These are phyloP conservation scores for Mixia osmundae DNA, from an alignment of 1,284 basidiomycete species.

Conservation along the genomic window DNA sequence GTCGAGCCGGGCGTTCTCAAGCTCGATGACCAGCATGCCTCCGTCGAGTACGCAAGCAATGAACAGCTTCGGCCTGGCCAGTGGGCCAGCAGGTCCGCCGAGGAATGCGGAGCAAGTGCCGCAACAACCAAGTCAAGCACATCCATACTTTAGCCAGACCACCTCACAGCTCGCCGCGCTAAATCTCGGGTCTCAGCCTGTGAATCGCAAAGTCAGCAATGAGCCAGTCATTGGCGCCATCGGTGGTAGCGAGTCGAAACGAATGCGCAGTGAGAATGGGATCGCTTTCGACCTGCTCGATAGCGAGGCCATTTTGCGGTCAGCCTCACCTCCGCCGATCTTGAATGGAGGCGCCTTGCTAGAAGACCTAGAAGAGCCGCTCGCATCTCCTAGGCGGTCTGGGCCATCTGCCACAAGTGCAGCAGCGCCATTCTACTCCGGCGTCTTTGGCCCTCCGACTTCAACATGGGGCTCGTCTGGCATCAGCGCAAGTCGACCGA, in stretches of 20 bases:
- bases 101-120: background rate
- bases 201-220: background rate
- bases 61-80: background rate
- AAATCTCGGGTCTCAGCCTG: conserved; percentile 1
- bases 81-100: background rate
- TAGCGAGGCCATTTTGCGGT: conserved; percentile 6
- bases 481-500: no score
- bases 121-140: background rate
- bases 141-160: background rate
- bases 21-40: background rate
- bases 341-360: conserved; percentile 8
- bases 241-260: background rate
- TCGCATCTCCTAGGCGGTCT: conserved; percentile 1
- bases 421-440: conserved; percentile 1
- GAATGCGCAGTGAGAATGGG: background rate
- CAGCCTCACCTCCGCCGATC: conserved; percentile 8
- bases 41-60: background rate
- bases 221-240: background rate
- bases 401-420: conserved; percentile 1
- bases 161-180: conserved; percentile 1
- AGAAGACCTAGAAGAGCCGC: conserved; percentile 7
- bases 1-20: background rate
- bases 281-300: background rate
- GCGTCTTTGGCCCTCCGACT: no score
- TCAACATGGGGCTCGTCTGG: no score